phyloP scores from a whole-genome alignment of 2,329 filamentous ascomycete genomes.

The Monosporascus sp. region DNA sequence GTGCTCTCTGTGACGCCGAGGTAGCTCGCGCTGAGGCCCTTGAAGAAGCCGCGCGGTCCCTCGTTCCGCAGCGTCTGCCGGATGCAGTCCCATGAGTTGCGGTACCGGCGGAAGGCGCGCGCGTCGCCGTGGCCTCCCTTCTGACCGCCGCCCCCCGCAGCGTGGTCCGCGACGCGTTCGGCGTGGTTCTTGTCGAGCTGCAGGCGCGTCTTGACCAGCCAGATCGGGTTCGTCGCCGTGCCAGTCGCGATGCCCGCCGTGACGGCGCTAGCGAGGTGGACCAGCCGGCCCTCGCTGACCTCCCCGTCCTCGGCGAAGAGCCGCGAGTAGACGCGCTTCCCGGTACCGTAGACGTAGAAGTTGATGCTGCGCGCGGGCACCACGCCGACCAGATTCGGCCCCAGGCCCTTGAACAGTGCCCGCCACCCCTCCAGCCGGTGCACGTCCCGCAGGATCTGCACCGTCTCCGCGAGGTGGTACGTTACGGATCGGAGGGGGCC shows the following conservation, averaged over 20 bases:
- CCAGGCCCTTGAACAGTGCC: slow-evolving; percentile 88
- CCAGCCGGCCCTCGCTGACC: slow-evolving; percentile 58
- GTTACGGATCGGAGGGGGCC: slow-evolving; percentile 60
- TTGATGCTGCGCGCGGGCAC: slow-evolving; percentile 88
- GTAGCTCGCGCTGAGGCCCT: slow-evolving; percentile 86
- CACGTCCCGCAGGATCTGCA: slow-evolving; percentile 78
- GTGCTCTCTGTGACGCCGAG: slow-evolving; percentile 86
- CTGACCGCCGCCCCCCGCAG: neutral
- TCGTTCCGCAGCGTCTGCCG: slow-evolving; percentile 76
- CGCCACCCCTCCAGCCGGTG: slow-evolving; percentile 77
- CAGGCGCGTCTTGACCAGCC: slow-evolving; percentile 89
- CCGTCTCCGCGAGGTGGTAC: slow-evolving; percentile 77
- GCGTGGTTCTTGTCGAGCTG: slow-evolving; percentile 86
- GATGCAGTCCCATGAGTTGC: slow-evolving; percentile 83
- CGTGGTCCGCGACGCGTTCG: slow-evolving; percentile 31
- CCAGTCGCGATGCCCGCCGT: slow-evolving; percentile 78
- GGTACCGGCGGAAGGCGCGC: slow-evolving; percentile 60
- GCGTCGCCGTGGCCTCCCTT: slow-evolving; percentile 23
- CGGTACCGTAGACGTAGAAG: slow-evolving; percentile 90
- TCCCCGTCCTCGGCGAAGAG: slow-evolving; percentile 15
- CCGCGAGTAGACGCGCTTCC: slow-evolving; percentile 74
- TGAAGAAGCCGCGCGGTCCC: slow-evolving; percentile 77
- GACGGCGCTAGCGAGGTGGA: slow-evolving; percentile 73
- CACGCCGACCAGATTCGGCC: slow-evolving; percentile 83
- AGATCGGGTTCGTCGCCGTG: slow-evolving; percentile 92